phyloP scores from a whole-genome alignment of 192 early-diverging fungal genomes.

The Phycomyces nitens region DNA sequence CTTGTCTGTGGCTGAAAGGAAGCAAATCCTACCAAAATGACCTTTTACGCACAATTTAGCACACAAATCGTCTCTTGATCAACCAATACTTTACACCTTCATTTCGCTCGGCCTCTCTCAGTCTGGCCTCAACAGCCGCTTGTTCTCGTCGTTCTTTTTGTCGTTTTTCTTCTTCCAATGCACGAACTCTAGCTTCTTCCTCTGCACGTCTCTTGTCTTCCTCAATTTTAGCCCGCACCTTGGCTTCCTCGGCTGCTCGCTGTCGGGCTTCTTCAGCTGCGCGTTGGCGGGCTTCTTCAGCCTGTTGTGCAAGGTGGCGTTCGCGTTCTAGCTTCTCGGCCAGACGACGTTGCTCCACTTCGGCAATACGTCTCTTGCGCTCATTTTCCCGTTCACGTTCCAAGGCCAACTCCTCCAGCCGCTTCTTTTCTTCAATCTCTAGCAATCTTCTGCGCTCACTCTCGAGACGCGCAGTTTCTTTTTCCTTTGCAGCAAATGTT shows the following conservation, averaged over 20 bases:
- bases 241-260: not conserved
- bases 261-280: constrained; percentile 17
- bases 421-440: constrained; percentile 36
- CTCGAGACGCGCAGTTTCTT: constrained; percentile 15
- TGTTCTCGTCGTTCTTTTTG: constrained; percentile 1
- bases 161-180: constrained; percentile 1
- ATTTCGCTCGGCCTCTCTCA: constrained; percentile 38
- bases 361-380: constrained; percentile 21
- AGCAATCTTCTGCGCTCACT: constrained; percentile 29
- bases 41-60: no score
- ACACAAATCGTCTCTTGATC: no score
- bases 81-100: constrained; percentile 50
- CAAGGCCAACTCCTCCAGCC: constrained; percentile 22
- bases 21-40: constrained; percentile 27
- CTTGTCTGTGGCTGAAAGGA: constrained; percentile 16
- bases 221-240: not conserved
- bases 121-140: constrained; percentile 4
- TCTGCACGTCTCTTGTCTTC: constrained; percentile 11
- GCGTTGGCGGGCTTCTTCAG: constrained; percentile 5
- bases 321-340: no score
- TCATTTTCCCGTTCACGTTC: constrained; percentile 35
- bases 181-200: constrained; percentile 6
- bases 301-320: not conserved
- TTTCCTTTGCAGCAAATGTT: constrained; percentile 4
- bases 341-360: no score